Percentiles rank a stretch among this genome's conserved stretches.
Evolutionary conservation across 441 rosid genomes (phyloP).

Genomic region (Manihot esculenta): DNA sequence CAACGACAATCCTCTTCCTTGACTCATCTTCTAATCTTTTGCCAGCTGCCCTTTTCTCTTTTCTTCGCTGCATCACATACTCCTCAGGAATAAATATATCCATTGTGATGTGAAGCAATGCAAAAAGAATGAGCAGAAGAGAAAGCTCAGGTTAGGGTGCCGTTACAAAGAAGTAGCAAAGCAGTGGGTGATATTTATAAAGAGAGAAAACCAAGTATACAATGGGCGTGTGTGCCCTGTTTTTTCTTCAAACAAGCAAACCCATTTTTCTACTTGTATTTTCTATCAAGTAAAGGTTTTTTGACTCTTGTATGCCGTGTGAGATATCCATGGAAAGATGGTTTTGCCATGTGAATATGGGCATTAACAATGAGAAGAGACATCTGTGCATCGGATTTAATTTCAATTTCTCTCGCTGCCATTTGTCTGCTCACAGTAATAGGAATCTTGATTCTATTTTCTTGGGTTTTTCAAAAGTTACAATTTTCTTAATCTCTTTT

Average conservation of each 20-base stretch:
- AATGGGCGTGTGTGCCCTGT: slow-evolving; percentile 34
- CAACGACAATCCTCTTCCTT: not conserved
- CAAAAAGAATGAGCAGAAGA: not conserved
- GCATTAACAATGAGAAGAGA: no score
- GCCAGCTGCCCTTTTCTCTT: slow-evolving; percentile 44
- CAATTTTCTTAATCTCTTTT: no score
- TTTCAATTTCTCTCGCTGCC: no score
- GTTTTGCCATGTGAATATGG: no score
- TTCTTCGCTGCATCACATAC: slow-evolving; percentile 47
- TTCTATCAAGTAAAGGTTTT: no score
- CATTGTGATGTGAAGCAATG: slow-evolving; percentile 22
- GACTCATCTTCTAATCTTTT: not conserved
- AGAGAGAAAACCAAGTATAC: slow-evolving; percentile 1
- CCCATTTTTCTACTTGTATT: no score
- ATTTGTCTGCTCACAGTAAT: no score
- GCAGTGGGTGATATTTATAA: not conserved
- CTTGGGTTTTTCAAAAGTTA: no score
- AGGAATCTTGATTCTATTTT: no score
- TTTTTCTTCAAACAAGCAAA: slow-evolving; percentile 25
- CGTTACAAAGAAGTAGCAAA: not conserved
- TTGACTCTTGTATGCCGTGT: no score
- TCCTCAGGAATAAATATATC: slow-evolving; percentile 65
- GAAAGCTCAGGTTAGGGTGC: not conserved
- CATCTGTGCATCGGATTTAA: no score
- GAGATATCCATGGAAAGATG: no score